These are phyloP conservation scores for Pharnaceum exiguum DNA, from an alignment of 148 eudicot genomes.

Conservation along the genomic window DNA sequence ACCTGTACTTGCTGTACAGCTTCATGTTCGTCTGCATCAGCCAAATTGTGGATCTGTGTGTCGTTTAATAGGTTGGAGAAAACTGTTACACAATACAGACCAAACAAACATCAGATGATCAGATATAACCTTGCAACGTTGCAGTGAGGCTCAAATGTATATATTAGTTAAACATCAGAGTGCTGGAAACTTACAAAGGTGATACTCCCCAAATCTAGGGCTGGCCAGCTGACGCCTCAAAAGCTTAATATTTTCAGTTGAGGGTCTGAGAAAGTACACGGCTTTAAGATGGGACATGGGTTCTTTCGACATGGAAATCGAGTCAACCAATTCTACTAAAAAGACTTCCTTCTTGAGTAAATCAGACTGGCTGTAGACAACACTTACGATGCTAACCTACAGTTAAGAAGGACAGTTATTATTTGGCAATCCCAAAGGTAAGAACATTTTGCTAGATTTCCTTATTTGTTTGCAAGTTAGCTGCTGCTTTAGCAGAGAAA, in stretches of 20 bases:
- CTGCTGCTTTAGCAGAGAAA: no score
- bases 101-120: not conserved
- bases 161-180: not conserved
- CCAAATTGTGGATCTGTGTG: slow-evolving; percentile 86
- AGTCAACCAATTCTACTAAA: slow-evolving; percentile 82
- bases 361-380: slow-evolving; percentile 92
- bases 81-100: slow-evolving; percentile 43
- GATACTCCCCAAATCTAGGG: slow-evolving; percentile 94
- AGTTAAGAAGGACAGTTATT: slow-evolving; percentile 9
- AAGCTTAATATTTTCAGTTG: slow-evolving; percentile 70
- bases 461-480: no score
- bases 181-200: slow-evolving; percentile 63
- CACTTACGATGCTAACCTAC: slow-evolving; percentile 83
- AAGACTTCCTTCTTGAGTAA: slow-evolving; percentile 94
- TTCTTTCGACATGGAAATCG: slow-evolving; percentile 84
- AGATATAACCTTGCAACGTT: not conserved
- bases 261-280: slow-evolving; percentile 83
- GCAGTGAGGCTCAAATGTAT: not conserved
- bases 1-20: slow-evolving; percentile 98
- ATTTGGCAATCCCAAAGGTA: no score
- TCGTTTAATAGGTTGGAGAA: slow-evolving; percentile 90
- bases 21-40: slow-evolving; percentile 95
- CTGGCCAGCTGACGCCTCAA: slow-evolving; percentile 79
- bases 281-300: slow-evolving; percentile 98
- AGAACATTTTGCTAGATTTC: no score